Base-by-base conservation (phyloP, 495 filamentous ascomycete species). In the Cercophora newfieldiana region DNA sequence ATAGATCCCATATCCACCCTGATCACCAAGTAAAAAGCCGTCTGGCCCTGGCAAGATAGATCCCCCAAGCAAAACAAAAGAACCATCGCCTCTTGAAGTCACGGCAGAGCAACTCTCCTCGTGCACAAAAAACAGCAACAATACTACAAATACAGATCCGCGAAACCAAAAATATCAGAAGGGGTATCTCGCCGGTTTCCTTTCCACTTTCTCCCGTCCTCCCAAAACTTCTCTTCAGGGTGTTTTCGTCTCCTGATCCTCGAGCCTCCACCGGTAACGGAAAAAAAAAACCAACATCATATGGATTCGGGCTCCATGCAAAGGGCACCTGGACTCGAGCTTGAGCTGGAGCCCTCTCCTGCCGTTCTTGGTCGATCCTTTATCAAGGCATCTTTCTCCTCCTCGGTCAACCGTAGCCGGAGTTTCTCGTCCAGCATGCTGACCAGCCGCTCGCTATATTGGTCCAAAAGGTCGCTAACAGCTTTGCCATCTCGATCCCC, bases 401-500 rank as follows among this genome's bases (percentile, higher is more conserved):
- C 73, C 29, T 69, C 72, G 48, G 71, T 66, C 19, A 76, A 61
- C 55, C 72, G 51, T 28, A 85, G 63, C 63, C 82, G 69, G 33
- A 92, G 80, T 71, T 87, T 88, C 75, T 91, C 89, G 63, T 91
- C 90, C 25, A 93, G 80, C 83, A 92, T 83, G 61, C 78, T 85
- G 21, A 91, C 85, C 37, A 57, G 74, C 61, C 77, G 79, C 70
- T 90, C 88, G 68, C 82, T 86, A 16, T 44, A 44, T 16, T 44
- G 3, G 37, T 44, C 37, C 2, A 44, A 16, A 44, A 44, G 37
- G 37, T 44, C 37, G 37, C 37, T 44, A 14, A 44, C 37, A 16
- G 10, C 37, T 44, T 44, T 44, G 4, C 37, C 37, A 8, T 59
- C 49, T 21, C 59, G 21, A 18, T 44, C 49, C 21, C 47, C 12